Base-by-base conservation (phyloP, 139 green algal genomes). In the Raphidocelis subcapitata region DNA sequence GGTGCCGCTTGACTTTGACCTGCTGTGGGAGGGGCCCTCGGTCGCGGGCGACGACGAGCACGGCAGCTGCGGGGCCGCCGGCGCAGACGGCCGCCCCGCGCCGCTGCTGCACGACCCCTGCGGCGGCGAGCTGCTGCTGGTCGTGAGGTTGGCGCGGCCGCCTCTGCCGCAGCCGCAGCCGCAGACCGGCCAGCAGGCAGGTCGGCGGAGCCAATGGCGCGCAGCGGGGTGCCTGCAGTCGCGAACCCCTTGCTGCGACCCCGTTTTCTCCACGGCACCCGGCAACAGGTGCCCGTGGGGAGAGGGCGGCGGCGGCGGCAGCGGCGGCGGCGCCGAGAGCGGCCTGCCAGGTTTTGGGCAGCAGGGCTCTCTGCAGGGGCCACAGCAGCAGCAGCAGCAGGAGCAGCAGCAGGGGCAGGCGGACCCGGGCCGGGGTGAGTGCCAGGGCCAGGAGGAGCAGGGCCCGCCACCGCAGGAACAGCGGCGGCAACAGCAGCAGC, bases 321-420 rank as follows among this genome's bases (percentile, higher is more conserved):
- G 64, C 37, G 31, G 41, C 62, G 36, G 29, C 21, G 20, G 15
- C 3, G 26, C 41, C 5, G 21, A 26, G 10, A 62, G 55, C 55
- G 5, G 55, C 55, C 4, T 52, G 54, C 67, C n/a, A 18, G 41
- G 36, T 35, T 47, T 31, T 28, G 26, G 31, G 4, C 10, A 24
- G 31, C 60, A 65, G 60, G 15, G 24, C 20, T 35, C 24, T 57
- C 20, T 61, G 46, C 65, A 62, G 65, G 36, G 37, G 35, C 28
- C 37, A 41, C 41, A 26, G 23, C 67, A 41, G 67, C 36, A 1
- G 37, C 69, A 47, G 52, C 67, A 32, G 55, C 66, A 64, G 66
- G 31, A 64, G 20, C 49, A 61, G 44, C n/a, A 35, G 26, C 46
- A 61, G 26, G 41, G 60, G 37, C 35, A 57, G 37, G 35, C 33